Evolutionary conservation across 345 rosid species (phyloP), one percentile per base, ranked within the genome.

Genomic region (Sonneratia alba): DNA sequence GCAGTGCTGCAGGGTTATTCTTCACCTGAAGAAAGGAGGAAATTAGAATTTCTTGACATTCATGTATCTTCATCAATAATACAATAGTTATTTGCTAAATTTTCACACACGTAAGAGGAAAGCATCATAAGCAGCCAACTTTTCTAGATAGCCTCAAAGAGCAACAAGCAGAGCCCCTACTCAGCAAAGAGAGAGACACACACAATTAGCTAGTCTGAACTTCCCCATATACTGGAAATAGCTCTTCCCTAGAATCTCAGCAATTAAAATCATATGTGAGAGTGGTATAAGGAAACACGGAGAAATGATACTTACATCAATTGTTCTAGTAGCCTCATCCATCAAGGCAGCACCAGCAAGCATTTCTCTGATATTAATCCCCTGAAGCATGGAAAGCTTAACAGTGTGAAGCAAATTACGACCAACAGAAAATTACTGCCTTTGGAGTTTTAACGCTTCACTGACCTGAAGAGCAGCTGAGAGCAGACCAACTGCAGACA

Each of bases 401-500:
- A 68, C 68, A 70, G 57, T 38, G 34, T 18, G 56, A 62, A 67
- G 27, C 38, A 12, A 22, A 34, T 34, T 11, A 32, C 2, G 21
- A 27, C 14, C 18, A 10, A 61, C 10, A 59, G 14, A 24, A 61
- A 61, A 24, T 3, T 24, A 32, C 66, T 61, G 66, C 15, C 11
- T 21, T 56, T n/a, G 62, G 19, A 62, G 66, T 13, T 27, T 7
- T 22, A 61, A 74, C 69, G 73, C 55, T 61, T 69, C 61, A 77
- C 68, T 72, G 77, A 88, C 99, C 90, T 95, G 97, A 73, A 95
- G 90, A 59, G 99, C 97, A 36, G 99, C 97, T 69, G 99, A 92
- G 83, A 95, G 99, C 68, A 92, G 81, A 74, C 97, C 97, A 75
- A 95, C 99, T 55, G 97, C 97, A 51, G 99, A 95, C 99, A 95